phyloP scores from a whole-genome alignment of 495 filamentous ascomycete genomes.

The Hypoxylon fragiforme region DNA sequence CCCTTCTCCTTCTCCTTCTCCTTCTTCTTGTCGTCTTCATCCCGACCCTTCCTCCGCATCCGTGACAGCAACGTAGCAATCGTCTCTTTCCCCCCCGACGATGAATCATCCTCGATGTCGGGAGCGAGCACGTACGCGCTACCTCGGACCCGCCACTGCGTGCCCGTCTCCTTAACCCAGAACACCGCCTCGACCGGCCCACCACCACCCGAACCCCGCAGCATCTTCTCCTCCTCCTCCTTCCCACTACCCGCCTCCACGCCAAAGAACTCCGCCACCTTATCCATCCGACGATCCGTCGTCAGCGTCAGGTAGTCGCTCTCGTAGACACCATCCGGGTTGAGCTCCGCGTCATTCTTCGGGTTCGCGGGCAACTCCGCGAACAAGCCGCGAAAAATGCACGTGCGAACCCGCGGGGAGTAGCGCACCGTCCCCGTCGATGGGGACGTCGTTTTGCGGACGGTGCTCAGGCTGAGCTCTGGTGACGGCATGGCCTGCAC shows the following conservation, averaged over 20 bases:
- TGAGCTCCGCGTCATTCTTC: conserved; percentile 60
- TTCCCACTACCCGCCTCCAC: conserved; percentile 37
- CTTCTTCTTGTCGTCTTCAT: conserved; percentile 10
- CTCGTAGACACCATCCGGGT: conserved; percentile 64
- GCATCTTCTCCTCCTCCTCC: conserved; percentile 19
- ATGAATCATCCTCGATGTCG: conserved; percentile 60
- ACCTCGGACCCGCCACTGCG: conserved; percentile 85
- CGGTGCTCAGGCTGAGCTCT: conserved; percentile 72
- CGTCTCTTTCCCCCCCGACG: conserved; percentile 48
- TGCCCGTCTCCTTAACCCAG: conserved; percentile 70
- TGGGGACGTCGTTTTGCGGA: conserved; percentile 48
- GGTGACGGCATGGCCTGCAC: conserved; percentile 60
- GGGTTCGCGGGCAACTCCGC: conserved; percentile 67
- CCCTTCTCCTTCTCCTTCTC: conserved; percentile 13
- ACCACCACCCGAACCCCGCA: conserved; percentile 61
- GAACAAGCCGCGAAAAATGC: conserved; percentile 83
- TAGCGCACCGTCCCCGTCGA: background rate
- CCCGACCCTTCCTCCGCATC: conserved; percentile 47
- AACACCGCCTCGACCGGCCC: conserved; percentile 79
- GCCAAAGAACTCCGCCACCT: conserved; percentile 68
- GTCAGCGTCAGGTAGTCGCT: conserved; percentile 81
- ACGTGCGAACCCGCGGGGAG: conserved; percentile 53
- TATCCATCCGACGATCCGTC: conserved; percentile 85
- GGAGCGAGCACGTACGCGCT: conserved; percentile 65
- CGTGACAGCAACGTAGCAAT: conserved; percentile 51